phyloP scores from a whole-genome alignment of 176 grass and related monocot genomes.

The Hsuehochloa calcarea region DNA sequence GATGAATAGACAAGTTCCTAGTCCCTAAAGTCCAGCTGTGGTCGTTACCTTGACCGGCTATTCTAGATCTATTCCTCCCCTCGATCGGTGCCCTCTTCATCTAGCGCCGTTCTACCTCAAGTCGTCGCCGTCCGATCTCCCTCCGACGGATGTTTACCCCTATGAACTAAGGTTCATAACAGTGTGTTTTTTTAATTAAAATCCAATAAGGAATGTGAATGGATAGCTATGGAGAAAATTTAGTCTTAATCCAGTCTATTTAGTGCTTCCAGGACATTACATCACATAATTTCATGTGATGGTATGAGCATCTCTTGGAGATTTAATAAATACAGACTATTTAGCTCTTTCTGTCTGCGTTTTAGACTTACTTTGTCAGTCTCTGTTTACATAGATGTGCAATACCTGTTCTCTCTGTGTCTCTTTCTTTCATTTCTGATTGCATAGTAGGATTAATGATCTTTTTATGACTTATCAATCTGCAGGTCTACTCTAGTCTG shows the following conservation, averaged over 20 bases:
- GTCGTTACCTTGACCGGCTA: no score
- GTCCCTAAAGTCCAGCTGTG: no score
- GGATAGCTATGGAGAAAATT: neutral
- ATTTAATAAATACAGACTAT: constrained; percentile 13
- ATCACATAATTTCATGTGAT: constrained; percentile 14
- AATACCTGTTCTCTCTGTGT: neutral
- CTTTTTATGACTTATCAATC: constrained; percentile 14
- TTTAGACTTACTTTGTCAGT: neutral
- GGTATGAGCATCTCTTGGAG: neutral
- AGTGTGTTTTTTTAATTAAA: neutral
- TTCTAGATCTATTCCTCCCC: no score
- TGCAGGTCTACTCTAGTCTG: constrained; percentile 83
- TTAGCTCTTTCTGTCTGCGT: constrained; percentile 9
- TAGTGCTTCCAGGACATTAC: neutral
- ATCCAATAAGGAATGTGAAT: neutral
- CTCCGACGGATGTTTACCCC: no score
- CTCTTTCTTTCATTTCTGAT: neutral
- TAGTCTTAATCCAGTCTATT: constrained; percentile 1
- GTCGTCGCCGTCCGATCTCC: no score
- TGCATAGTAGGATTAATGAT: neutral
- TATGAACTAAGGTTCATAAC: no score
- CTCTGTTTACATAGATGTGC: neutral
- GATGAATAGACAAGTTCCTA: no score
- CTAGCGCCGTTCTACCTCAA: no score
- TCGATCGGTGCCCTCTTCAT: no score